A percentile compares a stretch with the other conserved stretches of the same genome.
These are phyloP conservation scores for Alternaria novae-zelandiae DNA, from an alignment of 2,329 filamentous ascomycete genomes.

Conservation along the genomic window DNA sequence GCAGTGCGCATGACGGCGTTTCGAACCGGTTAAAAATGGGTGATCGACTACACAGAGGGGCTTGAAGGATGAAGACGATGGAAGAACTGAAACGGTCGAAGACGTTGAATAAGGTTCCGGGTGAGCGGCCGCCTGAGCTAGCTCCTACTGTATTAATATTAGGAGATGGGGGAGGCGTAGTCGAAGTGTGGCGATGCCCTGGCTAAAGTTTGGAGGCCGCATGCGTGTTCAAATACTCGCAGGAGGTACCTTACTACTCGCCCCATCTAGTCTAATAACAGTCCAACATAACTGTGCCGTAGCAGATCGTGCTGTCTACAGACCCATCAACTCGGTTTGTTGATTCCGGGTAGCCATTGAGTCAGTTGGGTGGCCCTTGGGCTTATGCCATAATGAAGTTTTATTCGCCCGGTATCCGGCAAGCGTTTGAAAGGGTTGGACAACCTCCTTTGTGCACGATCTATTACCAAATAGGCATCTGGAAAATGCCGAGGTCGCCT, in stretches of 20 bases:
- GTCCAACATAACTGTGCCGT: background rate
- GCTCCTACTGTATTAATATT: constrained; percentile 15
- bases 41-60: background rate
- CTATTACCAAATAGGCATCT: constrained; percentile 12
- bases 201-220: constrained; percentile 5
- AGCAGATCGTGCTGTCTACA: background rate
- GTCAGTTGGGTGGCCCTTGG: constrained; percentile 9
- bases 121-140: constrained; percentile 8
- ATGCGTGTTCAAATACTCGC: constrained; percentile 23
- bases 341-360: constrained; percentile 16
- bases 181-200: constrained; percentile 17
- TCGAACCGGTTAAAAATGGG: constrained; percentile 14
- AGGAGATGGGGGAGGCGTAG: constrained; percentile 5
- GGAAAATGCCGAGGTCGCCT: constrained; percentile 2
- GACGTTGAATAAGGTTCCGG: constrained; percentile 17
- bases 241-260: constrained; percentile 2
- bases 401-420: constrained; percentile 9
- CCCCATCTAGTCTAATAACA: constrained; percentile 6
- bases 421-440: constrained; percentile 7
- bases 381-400: constrained; percentile 4
- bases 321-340: constrained; percentile 11
- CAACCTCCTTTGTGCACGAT: constrained; percentile 7
- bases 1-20: constrained; percentile 26
- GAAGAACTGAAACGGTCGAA: constrained; percentile 3
- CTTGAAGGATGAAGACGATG: constrained; percentile 9